Evolutionary conservation across 768 basidiomycete genomes (phyloP), one percentile per base, ranked within the genome.

Genomic region (Tricholoma sp.): DNA sequence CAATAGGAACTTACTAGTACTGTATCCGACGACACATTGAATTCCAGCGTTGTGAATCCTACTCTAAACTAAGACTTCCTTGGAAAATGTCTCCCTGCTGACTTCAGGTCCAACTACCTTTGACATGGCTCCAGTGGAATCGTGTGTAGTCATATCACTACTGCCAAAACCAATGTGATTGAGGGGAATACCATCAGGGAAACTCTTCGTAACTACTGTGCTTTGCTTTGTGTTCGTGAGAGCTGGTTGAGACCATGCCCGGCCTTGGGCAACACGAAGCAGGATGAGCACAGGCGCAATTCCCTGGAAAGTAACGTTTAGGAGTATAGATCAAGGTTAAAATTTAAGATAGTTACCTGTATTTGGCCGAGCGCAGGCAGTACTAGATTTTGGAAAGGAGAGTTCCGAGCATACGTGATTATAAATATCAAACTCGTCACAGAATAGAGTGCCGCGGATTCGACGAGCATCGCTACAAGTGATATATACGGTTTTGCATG

Each of bases 391-490:
- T 65, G 65, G 41, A 74, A 56, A 3, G 65, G 64, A 56, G 61
- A 64, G 39, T 63, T 62, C 14, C 64, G 53, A 4, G 70, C 72
- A 58, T 69, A 75, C 5, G 69, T 61, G 54, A 74, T 59, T 12
- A 78, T 59, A 62, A 74, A 74, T 7, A 69, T 55, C 37, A 76
- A 58, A 11, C 68, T 69, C 27, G 66, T 62, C 16, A 67, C 32
- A 5, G 71, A 67, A 65, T 73, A 76, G 4, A 74, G 68, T 14
- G 72, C 66, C 10, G 74, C 74, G 12, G 68, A 70, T 61, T 76
- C 75, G 50, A 78, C 59, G 47, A 76, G 56, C 61, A 76, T 74
- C 7, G 73, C 63, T 8, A 63, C 64, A 22, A 72, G 60, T 27
- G 69, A 71, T 12, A 70, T 70, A 61, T 75, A 77, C 35, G 63